phyloP scores from a whole-genome alignment of 139 green algal species.

The Chlorella sp. region DNA sequence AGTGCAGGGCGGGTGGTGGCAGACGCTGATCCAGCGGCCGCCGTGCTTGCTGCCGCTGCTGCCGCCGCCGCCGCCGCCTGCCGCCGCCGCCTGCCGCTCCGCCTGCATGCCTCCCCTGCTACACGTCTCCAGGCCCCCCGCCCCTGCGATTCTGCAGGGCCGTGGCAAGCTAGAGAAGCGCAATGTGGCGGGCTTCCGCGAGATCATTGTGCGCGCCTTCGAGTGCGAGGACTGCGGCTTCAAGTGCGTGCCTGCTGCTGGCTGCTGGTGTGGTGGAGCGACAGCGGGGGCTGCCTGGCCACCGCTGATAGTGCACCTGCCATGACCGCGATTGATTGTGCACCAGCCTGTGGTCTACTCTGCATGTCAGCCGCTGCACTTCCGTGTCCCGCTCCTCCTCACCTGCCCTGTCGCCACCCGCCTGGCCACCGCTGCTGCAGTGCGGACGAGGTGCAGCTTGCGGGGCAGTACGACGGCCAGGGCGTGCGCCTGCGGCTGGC shows the following conservation, averaged over 20 bases:
- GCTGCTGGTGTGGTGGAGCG: no score
- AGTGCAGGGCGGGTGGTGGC: background rate
- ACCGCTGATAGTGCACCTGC: no score
- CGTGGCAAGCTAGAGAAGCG: conserved; percentile 15
- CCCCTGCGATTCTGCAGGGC: background rate
- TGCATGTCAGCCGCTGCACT: background rate
- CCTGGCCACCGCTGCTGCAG: background rate
- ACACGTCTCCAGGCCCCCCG: no score
- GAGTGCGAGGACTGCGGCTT: conserved; percentile 23
- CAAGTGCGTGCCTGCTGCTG: conserved; percentile 1
- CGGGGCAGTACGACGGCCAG: conserved; percentile 22
- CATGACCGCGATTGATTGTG: no score
- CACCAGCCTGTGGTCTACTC: no score
- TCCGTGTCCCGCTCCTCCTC: no score
- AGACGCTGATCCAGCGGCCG: background rate
- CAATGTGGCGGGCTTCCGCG: conserved; percentile 9
- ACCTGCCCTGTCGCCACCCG: background rate
- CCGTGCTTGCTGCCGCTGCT: background rate
- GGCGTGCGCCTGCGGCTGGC: conserved; percentile 50
- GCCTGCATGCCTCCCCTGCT: no score
- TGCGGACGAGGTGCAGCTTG: conserved; percentile 33
- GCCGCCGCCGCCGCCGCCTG: background rate
- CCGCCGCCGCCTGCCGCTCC: background rate
- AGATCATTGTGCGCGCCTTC: conserved; percentile 20
- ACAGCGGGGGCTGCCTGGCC: no score